phyloP scores from a whole-genome alignment of 345 rosid genomes.

The Melaleuca alternifolia region DNA sequence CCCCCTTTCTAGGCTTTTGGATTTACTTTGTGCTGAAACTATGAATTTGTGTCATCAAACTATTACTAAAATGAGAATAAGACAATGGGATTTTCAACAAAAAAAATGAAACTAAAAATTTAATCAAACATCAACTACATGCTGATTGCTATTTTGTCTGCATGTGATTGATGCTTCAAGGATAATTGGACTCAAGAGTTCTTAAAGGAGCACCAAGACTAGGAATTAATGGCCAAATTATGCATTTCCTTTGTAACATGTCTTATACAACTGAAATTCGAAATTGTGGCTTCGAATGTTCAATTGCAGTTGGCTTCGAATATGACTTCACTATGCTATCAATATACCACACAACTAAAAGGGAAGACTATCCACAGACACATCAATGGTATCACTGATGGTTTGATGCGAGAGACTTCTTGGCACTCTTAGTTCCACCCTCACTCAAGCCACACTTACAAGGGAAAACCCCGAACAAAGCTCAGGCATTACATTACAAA shows the following conservation, averaged over 20 bases:
- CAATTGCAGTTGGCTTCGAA: background rate
- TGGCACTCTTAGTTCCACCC: background rate
- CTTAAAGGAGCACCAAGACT: background rate
- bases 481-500: background rate
- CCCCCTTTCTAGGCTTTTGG: too few species aligned
- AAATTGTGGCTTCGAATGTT: too few species aligned
- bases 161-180: background rate
- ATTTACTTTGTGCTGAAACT: too few species aligned
- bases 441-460: background rate
- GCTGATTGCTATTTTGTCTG: background rate
- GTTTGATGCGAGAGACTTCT: background rate
- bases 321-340: background rate
- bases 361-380: background rate
- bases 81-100: too few species aligned
- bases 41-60: too few species aligned
- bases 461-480: background rate
- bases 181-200: background rate
- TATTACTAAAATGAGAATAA: too few species aligned
- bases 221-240: too few species aligned
- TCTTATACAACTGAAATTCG: too few species aligned
- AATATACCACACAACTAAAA: background rate
- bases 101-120: too few species aligned
- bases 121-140: too few species aligned
- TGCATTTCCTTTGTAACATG: too few species aligned
- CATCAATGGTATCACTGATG: background rate